phyloP scores from a whole-genome alignment of 495 filamentous ascomycete genomes.

The Sordaria brevicollis region DNA sequence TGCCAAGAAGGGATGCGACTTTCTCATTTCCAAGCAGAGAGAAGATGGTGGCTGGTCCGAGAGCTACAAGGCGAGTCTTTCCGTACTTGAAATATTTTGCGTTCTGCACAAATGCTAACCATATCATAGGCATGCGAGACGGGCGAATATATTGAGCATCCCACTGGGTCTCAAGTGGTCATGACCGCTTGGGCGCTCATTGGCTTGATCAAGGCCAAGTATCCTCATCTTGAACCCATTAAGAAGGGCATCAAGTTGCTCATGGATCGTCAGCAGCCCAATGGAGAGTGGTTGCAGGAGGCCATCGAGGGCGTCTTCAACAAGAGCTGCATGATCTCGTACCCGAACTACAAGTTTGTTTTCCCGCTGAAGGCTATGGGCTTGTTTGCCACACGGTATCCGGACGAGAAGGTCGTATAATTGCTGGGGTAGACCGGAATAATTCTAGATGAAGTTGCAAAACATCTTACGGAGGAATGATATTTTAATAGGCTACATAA shows the following conservation, averaged over 20 bases:
- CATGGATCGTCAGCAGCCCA: conserved; percentile 71
- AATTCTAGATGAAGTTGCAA: background rate
- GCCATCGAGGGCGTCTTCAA: conserved; percentile 97
- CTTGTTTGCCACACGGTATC: conserved; percentile 70
- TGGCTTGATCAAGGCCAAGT: conserved; percentile 73
- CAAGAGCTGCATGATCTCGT: conserved; percentile 98
- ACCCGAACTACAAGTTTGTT: conserved; percentile 97
- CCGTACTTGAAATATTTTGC: background rate
- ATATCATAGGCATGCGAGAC: conserved; percentile 43
- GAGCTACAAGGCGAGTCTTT: conserved; percentile 62
- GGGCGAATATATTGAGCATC: conserved; percentile 39
- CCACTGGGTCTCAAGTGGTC: conserved; percentile 65
- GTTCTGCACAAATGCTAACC: background rate
- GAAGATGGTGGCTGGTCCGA: conserved; percentile 96
- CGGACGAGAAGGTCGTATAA: conserved; percentile 45
- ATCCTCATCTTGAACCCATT: conserved; percentile 64
- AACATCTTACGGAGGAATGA: background rate
- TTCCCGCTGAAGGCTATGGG: conserved; percentile 92
- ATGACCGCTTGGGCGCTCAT: conserved; percentile 90
- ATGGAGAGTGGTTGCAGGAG: conserved; percentile 94
- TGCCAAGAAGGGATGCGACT: conserved; percentile 69
- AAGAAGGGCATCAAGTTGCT: conserved; percentile 68
- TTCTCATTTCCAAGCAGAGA: conserved; percentile 71
- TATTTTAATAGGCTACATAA: background rate
- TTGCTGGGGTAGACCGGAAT: background rate